Base-by-base conservation (phyloP, 164 flowering plant genomes). In the Houttuynia cordata region DNA sequence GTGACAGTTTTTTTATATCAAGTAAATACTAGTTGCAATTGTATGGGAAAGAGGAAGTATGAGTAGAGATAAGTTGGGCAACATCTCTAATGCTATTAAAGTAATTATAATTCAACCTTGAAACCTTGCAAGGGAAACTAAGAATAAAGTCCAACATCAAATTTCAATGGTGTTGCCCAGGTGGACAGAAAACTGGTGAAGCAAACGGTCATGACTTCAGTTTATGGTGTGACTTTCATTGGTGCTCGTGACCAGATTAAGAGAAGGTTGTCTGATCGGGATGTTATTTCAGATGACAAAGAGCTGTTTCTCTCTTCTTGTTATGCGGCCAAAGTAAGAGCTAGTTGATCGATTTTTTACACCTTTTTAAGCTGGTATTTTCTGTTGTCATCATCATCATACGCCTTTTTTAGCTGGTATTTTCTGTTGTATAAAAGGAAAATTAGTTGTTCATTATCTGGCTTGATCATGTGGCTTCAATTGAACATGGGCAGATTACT, bases 191-290 rank as follows among this genome's bases (percentile, higher is more conserved):
- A 94, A 69, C 74, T 94, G 79, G 99, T 94, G 51, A 94, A 94
- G 80, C 99, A 94, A 76, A 94, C 99, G 0, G 99, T 94, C 68
- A 94, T 94, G 99, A 91, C 97, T 58, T 91, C 97, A 56, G 99
- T 94, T 8, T 94, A 91, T 85, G 99, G 99, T 65, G 99, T 94
- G 56, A 94, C 99, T 21, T 90, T 85, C 54, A 70, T 86, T 65
- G 99, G 99, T 63, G 99, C 97, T 18, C 88, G 96, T 61, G 97
- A 94, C 52, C 99, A 94, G 69, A 94, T 94, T 64, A 85, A 79
- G 72, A 77, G 74, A 70, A 86, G 97, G 72, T 74, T 94, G 64
- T 80, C 84, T 66, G 99, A 91, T 58, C 91, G 99, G 24, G 60
- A 62, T 71, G 68, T 77, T 34, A 69, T 86, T 67, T 75, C 67